Evolutionary conservation across 768 basidiomycete genomes (phyloP).

Genomic region (Agrocybe chaxingu): DNA sequence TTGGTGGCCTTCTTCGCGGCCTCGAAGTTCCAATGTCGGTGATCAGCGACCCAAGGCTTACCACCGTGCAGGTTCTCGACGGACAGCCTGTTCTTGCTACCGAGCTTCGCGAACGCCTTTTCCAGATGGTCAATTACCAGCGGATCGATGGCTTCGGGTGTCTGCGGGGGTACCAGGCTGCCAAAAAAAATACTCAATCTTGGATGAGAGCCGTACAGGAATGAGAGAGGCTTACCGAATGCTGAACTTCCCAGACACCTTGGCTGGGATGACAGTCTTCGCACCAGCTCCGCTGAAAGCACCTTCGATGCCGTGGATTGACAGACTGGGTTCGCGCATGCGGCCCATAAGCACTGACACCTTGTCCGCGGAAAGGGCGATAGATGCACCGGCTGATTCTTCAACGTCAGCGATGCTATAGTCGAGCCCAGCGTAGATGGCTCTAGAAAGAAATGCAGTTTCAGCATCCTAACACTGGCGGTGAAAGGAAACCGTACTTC

Average conservation of each 20-base stretch:
- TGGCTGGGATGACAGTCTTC: slow-evolving; percentile 94
- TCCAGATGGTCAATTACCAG: slow-evolving; percentile 70
- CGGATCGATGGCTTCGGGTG: slow-evolving; percentile 68
- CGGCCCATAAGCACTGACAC: slow-evolving; percentile 83
- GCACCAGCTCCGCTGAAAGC: slow-evolving; percentile 82
- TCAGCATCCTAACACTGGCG: not conserved
- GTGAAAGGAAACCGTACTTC: slow-evolving; percentile 32
- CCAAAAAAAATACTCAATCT: not conserved
- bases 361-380: slow-evolving; percentile 77
- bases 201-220: not conserved
- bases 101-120: slow-evolving; percentile 80
- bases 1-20: slow-evolving; percentile 87
- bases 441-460: slow-evolving; percentile 29
- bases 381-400: slow-evolving; percentile 67
- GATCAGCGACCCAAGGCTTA: slow-evolving; percentile 85
- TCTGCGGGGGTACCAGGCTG: slow-evolving; percentile 84
- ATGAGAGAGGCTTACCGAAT: slow-evolving; percentile 59
- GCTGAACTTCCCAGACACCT: slow-evolving; percentile 89
- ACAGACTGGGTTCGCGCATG: slow-evolving; percentile 88
- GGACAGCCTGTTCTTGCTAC: slow-evolving; percentile 76
- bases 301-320: slow-evolving; percentile 93
- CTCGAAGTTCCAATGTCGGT: slow-evolving; percentile 90
- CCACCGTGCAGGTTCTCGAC: slow-evolving; percentile 78
- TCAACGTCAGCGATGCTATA: slow-evolving; percentile 74
- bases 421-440: slow-evolving; percentile 72